Conservation (phyloP, 495 filamentous ascomycete genomes). For the Pyronema omphalodes region DNA sequence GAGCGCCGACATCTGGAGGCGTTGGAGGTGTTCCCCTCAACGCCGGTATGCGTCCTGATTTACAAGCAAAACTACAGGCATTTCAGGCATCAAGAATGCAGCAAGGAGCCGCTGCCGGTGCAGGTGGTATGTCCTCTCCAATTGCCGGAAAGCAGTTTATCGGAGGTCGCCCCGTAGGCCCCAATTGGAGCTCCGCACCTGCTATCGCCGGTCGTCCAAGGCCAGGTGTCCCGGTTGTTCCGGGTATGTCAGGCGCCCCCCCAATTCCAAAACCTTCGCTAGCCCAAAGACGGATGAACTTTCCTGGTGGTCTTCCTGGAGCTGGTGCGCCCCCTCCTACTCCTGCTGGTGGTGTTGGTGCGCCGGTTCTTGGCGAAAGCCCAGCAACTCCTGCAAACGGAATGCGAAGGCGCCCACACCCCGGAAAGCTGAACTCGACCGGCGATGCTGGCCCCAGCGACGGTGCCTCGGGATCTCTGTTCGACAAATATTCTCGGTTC, state of each 20-base stretch:
- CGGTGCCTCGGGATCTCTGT: conserved; percentile 37
- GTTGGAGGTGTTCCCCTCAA: conserved; percentile 43
- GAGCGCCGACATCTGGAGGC: conserved; percentile 31
- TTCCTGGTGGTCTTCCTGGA: conserved; percentile 13
- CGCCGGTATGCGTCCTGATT: conserved; percentile 29
- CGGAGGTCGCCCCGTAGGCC: conserved; percentile 24
- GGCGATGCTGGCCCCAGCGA: conserved; percentile 5
- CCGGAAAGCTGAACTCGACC: background rate
- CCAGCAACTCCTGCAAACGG: background rate
- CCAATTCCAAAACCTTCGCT: conserved; percentile 32
- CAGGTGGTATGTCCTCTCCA: conserved; percentile 4
- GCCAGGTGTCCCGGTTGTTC: conserved; percentile 1
- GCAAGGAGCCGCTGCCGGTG: conserved; percentile 18
- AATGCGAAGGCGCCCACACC: conserved; percentile 1
- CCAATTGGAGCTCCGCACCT: conserved; percentile 37
- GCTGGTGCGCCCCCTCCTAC: conserved; percentile 4
- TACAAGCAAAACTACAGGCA: conserved; percentile 63
- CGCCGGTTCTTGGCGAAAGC: background rate
- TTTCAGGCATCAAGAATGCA: conserved; percentile 51
- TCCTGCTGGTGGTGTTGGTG: background rate
- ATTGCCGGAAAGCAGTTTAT: conserved; percentile 9
- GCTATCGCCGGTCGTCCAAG: conserved; percentile 21
- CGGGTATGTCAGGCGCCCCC: no score
- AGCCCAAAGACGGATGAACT: conserved; percentile 21
- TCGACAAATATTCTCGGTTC: conserved; percentile 82